Conservation (phyloP, 78 protist genomes). For the Isochrysis galbana region DNA sequence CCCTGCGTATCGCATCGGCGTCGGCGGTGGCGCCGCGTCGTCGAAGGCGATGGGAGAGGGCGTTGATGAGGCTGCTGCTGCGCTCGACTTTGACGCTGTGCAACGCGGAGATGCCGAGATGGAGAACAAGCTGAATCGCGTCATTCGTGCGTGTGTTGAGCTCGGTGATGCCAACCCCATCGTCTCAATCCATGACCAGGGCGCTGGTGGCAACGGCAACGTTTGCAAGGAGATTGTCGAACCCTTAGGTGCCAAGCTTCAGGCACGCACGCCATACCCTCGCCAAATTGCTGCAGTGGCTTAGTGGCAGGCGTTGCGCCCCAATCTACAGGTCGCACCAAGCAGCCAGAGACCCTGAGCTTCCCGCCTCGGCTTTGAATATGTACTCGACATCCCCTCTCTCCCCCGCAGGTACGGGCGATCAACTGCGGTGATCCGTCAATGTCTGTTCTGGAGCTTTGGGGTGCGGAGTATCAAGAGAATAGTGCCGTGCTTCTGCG, state of each 20-base stretch:
- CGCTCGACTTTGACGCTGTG: constrained; percentile 89
- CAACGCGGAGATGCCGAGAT: constrained; percentile 94
- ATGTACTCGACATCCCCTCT: too few species aligned
- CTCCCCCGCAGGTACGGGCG: not conserved
- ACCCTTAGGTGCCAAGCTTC: constrained; percentile 66
- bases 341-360: too few species aligned
- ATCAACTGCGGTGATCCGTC: constrained; percentile 37
- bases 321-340: too few species aligned
- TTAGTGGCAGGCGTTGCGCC: not conserved
- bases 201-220: constrained; percentile 84
- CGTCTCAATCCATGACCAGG: constrained; percentile 82
- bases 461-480: constrained; percentile 91
- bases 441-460: constrained; percentile 77
- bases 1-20: constrained; percentile 85
- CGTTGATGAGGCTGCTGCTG: not conserved
- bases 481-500: constrained; percentile 68
- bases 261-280: too few species aligned
- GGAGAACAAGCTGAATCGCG: constrained; percentile 81
- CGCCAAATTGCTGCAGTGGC: constrained; percentile 16
- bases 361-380: too few species aligned
- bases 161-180: constrained; percentile 78
- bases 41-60: constrained; percentile 25
- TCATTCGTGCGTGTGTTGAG: constrained; percentile 81
- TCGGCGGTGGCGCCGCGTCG: constrained; percentile 94
- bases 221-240: constrained; percentile 83